phyloP scores from a whole-genome alignment of 148 eudicot species.

The Heliamphora exappendiculata region DNA sequence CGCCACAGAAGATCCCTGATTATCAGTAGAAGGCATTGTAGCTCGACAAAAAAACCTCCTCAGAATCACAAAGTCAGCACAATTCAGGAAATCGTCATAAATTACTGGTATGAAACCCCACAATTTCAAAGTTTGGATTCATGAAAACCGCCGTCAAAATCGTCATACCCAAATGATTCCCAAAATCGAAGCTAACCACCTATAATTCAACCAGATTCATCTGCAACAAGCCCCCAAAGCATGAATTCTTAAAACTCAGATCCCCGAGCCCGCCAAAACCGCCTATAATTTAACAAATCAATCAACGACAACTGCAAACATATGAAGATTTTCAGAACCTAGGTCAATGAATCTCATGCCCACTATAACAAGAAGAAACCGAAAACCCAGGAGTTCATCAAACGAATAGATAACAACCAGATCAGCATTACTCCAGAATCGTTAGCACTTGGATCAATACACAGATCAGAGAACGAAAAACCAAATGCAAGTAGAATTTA shows the following conservation, averaged over 20 bases:
- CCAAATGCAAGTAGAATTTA: too few relatives aligned
- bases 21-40: slow-evolving; percentile 42
- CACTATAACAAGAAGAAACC: too few relatives aligned
- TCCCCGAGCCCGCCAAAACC: neutral
- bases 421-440: too few relatives aligned
- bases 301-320: too few relatives aligned
- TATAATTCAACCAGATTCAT: neutral
- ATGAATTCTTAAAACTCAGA: neutral
- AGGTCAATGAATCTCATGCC: too few relatives aligned
- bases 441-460: too few relatives aligned
- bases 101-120: neutral
- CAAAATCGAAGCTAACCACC: neutral
- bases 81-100: slow-evolving; percentile 12
- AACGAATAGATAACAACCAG: too few relatives aligned
- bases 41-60: slow-evolving; percentile 14
- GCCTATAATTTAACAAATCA: neutral
- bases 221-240: neutral
- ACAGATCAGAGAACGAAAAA: too few relatives aligned
- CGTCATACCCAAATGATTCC: neutral
- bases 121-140: neutral
- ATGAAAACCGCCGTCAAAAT: neutral
- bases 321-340: too few relatives aligned
- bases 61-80: slow-evolving; percentile 21
- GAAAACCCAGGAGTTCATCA: too few relatives aligned
- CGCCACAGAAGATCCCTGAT: slow-evolving; percentile 31